Evolutionary conservation across 2,329 filamentous ascomycete genomes (phyloP), one percentile per base, ranked within the genome.

Genomic region (Acarospora socialis): DNA sequence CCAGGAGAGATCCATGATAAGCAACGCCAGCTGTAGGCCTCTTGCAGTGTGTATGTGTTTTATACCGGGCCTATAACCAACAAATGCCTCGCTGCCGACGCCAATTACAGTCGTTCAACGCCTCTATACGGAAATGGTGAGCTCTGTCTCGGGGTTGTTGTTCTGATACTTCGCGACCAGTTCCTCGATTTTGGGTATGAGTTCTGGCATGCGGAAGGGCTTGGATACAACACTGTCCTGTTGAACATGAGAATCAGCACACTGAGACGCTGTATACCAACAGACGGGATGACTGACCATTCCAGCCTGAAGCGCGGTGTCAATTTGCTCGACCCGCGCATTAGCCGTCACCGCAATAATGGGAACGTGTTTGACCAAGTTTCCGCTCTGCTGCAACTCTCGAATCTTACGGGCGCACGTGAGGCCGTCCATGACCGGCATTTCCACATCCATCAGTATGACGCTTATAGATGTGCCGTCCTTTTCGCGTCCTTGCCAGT

Each of bases 401-500:
- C 81, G 67, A 32, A 87, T 83, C 37, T 61, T 68, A 24, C 66
- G 63, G 8, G 79, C 74, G 40, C 79, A 82, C 2, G 77, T 77
- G 52, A 81, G 70, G 21, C 81, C 81, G 45, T 86, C 78, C 80
- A 84, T 84, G 25, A 83, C 66, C 1, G 80, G 80, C 80, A 86
- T 86, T 46, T 84, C 79, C 28, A 83, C 63, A 47, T 86, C 81
- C 79, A 86, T 83, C 4, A 86, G 53, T 8, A 86, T 74, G 27
- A 83, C 36, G 17, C 24, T 30, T 3, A 42, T 29, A 10, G 12
- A 12, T n/a, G 23, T 13, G 7, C 23, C 23, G 13, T 36, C 27
- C 5, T 21, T 13, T 12, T 20, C 19, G 17, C 32, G 27, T 13
- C 19, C 31, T 30, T 28, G 26, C 38, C 38, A 41, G 18, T 37